Evolutionary conservation across 257 asterid species (phyloP).

Genomic region (Forsythia viridissima): DNA sequence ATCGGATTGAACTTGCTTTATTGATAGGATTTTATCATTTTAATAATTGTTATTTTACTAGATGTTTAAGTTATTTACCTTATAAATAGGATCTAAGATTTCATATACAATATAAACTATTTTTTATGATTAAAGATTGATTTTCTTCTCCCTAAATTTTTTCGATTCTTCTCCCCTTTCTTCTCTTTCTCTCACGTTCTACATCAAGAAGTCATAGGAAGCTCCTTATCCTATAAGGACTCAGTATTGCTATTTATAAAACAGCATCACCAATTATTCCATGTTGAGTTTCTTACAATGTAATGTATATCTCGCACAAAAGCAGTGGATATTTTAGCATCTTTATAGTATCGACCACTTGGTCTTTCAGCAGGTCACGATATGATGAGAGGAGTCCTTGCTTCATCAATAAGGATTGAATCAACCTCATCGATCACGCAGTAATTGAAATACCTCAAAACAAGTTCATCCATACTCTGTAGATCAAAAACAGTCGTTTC

Average conservation of each 20-base stretch:
- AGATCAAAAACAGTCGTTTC: slow-evolving; percentile 39
- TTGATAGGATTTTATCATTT: too few species aligned
- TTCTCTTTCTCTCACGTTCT: too few species aligned
- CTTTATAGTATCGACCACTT: slow-evolving; percentile 92
- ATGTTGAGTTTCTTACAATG: slow-evolving; percentile 60
- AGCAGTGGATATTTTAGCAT: slow-evolving; percentile 93
- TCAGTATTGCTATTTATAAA: background rate
- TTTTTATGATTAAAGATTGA: too few species aligned
- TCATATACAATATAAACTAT: too few species aligned
- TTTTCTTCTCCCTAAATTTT: too few species aligned
- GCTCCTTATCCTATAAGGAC: background rate
- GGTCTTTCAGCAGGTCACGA: slow-evolving; percentile 98
- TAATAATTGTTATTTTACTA: too few species aligned
- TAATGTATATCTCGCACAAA: slow-evolving; percentile 89
- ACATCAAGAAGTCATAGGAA: too few species aligned
- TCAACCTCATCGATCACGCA: slow-evolving; percentile 99
- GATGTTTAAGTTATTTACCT: too few species aligned
- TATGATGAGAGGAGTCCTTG: slow-evolving; percentile 98
- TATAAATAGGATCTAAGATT: too few species aligned
- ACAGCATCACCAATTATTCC: slow-evolving; percentile 2
- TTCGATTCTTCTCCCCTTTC: too few species aligned
- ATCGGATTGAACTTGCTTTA: too few species aligned
- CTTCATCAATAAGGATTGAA: slow-evolving; percentile 96
- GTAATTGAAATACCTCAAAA: slow-evolving; percentile 73
- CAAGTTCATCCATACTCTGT: slow-evolving; percentile 94